Evolutionary conservation across 371 early-diverging fungal genomes (phyloP).

Genomic region (Actinomucor elegans): DNA sequence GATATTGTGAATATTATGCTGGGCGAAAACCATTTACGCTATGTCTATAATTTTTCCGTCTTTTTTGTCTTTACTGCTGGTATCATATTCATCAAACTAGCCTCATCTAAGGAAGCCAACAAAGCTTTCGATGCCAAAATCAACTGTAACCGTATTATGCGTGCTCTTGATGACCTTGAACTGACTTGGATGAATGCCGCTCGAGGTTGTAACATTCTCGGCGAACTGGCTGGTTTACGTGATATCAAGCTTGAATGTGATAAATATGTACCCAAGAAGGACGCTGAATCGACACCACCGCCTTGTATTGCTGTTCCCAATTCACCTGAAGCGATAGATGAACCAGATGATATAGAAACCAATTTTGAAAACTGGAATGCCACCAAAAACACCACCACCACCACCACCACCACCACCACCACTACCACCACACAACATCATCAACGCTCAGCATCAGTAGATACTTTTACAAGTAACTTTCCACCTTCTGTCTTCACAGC

Average conservation of each 20-base stretch:
- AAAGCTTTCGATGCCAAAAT: slow-evolving; percentile 38
- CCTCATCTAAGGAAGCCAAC: slow-evolving; percentile 27
- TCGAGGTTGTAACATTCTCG: slow-evolving; percentile 41
- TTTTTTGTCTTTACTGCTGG: slow-evolving; percentile 47
- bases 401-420: too few relatives aligned
- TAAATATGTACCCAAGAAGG: slow-evolving; percentile 16
- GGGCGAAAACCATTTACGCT: slow-evolving; percentile 30
- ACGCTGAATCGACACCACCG: slow-evolving; percentile 14
- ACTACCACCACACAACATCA: too few relatives aligned
- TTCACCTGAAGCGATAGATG: slow-evolving; percentile 11
- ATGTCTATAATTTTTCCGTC: slow-evolving; percentile 31
- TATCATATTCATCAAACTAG: slow-evolving; percentile 43
- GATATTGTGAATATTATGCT: slow-evolving; percentile 48
- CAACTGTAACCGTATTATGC: slow-evolving; percentile 36
- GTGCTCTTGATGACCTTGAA: slow-evolving; percentile 37
- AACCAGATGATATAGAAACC: background rate
- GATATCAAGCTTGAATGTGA: slow-evolving; percentile 29
- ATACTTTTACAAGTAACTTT: too few relatives aligned
- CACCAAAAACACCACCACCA: too few relatives aligned
- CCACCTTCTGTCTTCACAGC: background rate
- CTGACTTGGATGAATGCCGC: slow-evolving; percentile 36
- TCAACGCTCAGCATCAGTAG: too few relatives aligned
- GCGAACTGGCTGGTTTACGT: slow-evolving; percentile 44
- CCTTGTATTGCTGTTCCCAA: slow-evolving; percentile 26
- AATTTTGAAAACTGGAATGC: background rate